phyloP scores from a whole-genome alignment of 2,329 filamentous ascomycete genomes.

The Trichoderma endophyticum region DNA sequence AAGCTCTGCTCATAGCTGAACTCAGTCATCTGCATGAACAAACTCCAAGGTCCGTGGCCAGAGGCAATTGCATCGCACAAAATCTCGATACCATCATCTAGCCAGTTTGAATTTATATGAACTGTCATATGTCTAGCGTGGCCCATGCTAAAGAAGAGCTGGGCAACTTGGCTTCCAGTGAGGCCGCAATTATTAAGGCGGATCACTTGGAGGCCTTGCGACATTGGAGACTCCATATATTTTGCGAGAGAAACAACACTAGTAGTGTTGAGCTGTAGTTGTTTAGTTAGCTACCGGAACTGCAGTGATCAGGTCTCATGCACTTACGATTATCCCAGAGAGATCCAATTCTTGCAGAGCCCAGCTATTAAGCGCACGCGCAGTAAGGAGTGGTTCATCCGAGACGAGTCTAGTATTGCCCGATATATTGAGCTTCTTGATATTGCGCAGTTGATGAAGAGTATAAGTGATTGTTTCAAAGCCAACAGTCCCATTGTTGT shows the following conservation, averaged over 20 bases:
- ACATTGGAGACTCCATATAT: constrained; percentile 43
- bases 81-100: constrained; percentile 51
- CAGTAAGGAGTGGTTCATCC: constrained; percentile 45
- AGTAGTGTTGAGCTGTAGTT: constrained; percentile 45
- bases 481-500: constrained; percentile 50
- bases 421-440: constrained; percentile 49
- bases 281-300: neutral
- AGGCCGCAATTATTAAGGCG: constrained; percentile 52
- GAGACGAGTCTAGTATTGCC: constrained; percentile 48
- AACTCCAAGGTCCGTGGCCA: constrained; percentile 47
- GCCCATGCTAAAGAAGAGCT: constrained; percentile 51
- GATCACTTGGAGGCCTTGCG: constrained; percentile 42
- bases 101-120: constrained; percentile 49
- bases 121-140: constrained; percentile 46
- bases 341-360: constrained; percentile 53
- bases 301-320: neutral
- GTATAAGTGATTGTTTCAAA: constrained; percentile 46
- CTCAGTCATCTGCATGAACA: constrained; percentile 57
- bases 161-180: constrained; percentile 47
- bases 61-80: constrained; percentile 47
- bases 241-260: constrained; percentile 46
- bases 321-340: constrained; percentile 50
- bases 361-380: constrained; percentile 42
- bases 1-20: constrained; percentile 52
- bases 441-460: constrained; percentile 41